These are phyloP conservation scores for Coprinopsis cinerea DNA, from an alignment of 768 basidiomycete species.

Conservation along the genomic window DNA sequence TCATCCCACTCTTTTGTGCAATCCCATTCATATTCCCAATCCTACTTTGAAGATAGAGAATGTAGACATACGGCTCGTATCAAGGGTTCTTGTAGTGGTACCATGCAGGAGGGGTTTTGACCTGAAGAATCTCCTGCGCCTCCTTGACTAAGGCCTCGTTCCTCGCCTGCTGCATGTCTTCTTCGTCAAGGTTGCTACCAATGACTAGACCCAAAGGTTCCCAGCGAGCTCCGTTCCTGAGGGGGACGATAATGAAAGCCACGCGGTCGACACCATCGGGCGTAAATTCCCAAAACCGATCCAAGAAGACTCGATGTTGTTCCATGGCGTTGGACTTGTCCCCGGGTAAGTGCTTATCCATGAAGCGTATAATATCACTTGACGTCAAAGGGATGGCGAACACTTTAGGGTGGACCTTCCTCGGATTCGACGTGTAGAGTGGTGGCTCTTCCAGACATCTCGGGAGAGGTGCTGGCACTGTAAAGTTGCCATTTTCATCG, in stretches of 20 bases:
- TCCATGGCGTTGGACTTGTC: not conserved
- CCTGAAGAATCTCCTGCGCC: not conserved
- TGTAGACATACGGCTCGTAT: no score
- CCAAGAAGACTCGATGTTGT: not conserved
- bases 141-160: not conserved
- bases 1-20: no score
- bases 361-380: not conserved
- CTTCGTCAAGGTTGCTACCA: not conserved
- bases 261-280: not conserved
- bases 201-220: not conserved
- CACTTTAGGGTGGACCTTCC: not conserved
- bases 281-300: not conserved
- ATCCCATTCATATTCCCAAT: no score
- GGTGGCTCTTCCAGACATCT: no score
- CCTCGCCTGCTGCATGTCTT: not conserved
- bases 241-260: not conserved
- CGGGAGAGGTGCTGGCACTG: no score
- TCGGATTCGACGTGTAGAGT: no score
- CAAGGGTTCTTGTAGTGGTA: not conserved
- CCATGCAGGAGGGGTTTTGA: not conserved
- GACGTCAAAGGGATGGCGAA: not conserved
- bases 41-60: no score
- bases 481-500: no score
- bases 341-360: not conserved
- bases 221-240: not conserved